Evolutionary conservation across 2,329 filamentous ascomycete species (phyloP).

Genomic region (Aspergillus chevalieri): DNA sequence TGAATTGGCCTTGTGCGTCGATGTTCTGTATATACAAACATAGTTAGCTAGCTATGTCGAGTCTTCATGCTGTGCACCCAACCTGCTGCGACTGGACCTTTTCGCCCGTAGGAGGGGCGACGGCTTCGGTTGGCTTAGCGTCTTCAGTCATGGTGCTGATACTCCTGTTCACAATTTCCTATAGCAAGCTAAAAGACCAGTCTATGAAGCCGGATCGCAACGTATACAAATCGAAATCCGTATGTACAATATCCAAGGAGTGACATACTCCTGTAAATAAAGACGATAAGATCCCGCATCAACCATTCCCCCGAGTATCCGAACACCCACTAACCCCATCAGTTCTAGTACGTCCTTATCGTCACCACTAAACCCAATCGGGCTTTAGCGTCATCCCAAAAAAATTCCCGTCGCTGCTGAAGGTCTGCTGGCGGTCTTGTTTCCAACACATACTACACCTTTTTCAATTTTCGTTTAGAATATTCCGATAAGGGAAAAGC

Average conservation of each 20-base stretch:
- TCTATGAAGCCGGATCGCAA: too few relatives aligned
- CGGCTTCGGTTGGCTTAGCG: conserved; percentile 3
- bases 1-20: conserved; percentile 50
- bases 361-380: conserved; percentile 12
- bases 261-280: neutral
- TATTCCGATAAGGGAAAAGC: neutral
- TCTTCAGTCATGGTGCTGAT: conserved; percentile 17
- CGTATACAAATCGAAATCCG: too few relatives aligned
- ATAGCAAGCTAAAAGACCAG: too few relatives aligned
- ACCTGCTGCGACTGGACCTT: conserved; percentile 21
- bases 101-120: conserved; percentile 9
- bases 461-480: neutral
- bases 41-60: too few relatives aligned
- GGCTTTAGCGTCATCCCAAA: conserved; percentile 22
- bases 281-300: conserved; percentile 21
- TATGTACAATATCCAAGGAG: too few relatives aligned
- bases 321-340: conserved; percentile 7
- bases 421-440: conserved; percentile 7
- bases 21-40: conserved; percentile 12
- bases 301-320: conserved; percentile 13
- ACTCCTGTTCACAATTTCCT: too few relatives aligned
- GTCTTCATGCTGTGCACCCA: neutral
- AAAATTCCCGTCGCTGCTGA: conserved; percentile 25
- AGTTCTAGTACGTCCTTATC: conserved; percentile 15
- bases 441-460: conserved; percentile 3